Conservation (phyloP, 2,329 filamentous ascomycete genomes). For the Penicillium hordei region DNA sequence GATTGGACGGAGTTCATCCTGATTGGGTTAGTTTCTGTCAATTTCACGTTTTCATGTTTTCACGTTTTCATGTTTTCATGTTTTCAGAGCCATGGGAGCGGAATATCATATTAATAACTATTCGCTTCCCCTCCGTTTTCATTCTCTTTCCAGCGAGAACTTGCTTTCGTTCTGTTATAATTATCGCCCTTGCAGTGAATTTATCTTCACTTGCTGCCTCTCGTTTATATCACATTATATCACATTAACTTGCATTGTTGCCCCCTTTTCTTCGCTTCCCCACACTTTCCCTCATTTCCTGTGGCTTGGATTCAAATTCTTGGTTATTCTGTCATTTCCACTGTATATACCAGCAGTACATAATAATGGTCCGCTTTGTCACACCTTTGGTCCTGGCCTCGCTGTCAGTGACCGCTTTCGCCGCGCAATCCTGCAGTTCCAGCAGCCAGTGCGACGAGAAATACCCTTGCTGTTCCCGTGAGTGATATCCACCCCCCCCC, state of each 20-base stretch:
- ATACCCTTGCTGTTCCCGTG: conserved; percentile 77
- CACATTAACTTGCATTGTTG: background rate
- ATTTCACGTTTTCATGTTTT: background rate
- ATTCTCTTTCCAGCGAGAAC: background rate
- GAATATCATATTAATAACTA: conserved; percentile 7
- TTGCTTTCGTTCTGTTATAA: conserved; percentile 1
- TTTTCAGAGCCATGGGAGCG: background rate
- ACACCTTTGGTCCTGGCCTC: conserved; percentile 36
- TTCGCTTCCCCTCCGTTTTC: conserved; percentile 9
- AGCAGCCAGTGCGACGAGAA: conserved; percentile 64
- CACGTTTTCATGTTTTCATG: background rate
- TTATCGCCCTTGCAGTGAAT: background rate
- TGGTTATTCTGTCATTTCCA: conserved; percentile 21
- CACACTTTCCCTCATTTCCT: conserved; percentile 5
- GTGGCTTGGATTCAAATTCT: conserved; percentile 15
- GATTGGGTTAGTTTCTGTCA: background rate
- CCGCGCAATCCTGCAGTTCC: conserved; percentile 40
- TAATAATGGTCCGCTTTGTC: conserved; percentile 39
- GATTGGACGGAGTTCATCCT: background rate
- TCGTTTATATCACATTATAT: background rate
- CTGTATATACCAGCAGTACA: conserved; percentile 17
- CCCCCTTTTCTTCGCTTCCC: background rate
- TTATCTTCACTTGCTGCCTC: conserved; percentile 10
- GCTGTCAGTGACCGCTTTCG: conserved; percentile 35
- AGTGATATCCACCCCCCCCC: conserved; percentile 41